Evolutionary conservation across 148 eudicot species (phyloP), one percentile per base, ranked within the genome.

Genomic region (Salicornia ramosissima): DNA sequence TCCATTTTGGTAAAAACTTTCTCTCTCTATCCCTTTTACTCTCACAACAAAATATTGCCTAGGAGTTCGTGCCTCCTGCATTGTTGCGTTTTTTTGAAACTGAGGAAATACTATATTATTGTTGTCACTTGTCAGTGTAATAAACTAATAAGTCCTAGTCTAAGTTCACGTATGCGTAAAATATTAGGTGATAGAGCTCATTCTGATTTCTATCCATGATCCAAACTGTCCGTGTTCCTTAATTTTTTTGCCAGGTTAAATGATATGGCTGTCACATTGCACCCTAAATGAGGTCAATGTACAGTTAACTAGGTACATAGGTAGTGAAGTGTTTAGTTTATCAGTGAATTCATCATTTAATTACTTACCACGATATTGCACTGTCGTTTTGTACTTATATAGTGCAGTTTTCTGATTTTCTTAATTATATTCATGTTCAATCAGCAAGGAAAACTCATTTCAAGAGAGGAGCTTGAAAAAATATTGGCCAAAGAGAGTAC

Each of bases 401-500:
- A 16, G 19, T 6, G 42, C 13, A 25, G 12, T 76, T 75, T 14
- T 64, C 28, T 75, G 22, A 69, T 42, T 56, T 53, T 45, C n/a
- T 49, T 36, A 24, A 25, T 74, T 46, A 19, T 60, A 11, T 29
- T 63, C n/a, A 65, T 74, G 33, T 77, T 39, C 80, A 57, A 59
- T 75, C 91, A 95, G 99, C 78, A 79, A 75, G 93, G 99, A 61
- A 87, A 86, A 71, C 59, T 95, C 58, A 87, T 91, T 74, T 73
- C 99, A 74, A 83, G 96, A 72, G 97, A 89, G 71, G 91, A 95
- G 76, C 86, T 95, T 60, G 90, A 89, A 16, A 67, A 74, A 51
- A 80, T 89, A 67, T 83, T 91, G 84, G 84, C 91, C 63, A 81
- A 85, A 64, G 97, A 88, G 89, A 90, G 86, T 80, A 83, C 86